A percentile compares a stretch with the other conserved stretches of the same genome.
These are phyloP conservation scores for Dryas alaskensis DNA, from an alignment of 306 rosid species.

Conservation along the genomic window DNA sequence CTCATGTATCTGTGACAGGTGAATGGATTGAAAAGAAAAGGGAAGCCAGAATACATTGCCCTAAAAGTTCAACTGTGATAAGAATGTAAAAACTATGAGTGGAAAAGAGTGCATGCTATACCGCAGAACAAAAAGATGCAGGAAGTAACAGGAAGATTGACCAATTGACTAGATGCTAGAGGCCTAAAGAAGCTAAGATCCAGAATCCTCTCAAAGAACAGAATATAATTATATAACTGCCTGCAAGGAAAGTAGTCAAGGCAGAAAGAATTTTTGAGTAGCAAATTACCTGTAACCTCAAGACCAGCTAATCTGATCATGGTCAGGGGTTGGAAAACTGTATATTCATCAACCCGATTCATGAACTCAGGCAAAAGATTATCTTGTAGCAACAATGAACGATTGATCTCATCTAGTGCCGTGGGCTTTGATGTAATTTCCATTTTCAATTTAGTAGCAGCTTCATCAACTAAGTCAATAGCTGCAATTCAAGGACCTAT, in stretches of 20 bases:
- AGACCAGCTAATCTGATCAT: slow-evolving; percentile 74
- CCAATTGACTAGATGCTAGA: background rate
- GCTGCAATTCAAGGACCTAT: slow-evolving; percentile 52
- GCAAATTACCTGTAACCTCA: slow-evolving; percentile 64
- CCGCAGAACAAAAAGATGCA: background rate
- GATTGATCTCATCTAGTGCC: slow-evolving; percentile 93
- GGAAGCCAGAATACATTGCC: background rate
- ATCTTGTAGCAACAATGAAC: slow-evolving; percentile 88
- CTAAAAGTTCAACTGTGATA: slow-evolving; percentile 51
- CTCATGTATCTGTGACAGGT: background rate
- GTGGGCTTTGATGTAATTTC: slow-evolving; percentile 97
- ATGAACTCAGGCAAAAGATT: slow-evolving; percentile 87
- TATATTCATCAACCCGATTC: slow-evolving; percentile 95
- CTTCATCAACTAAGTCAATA: slow-evolving; percentile 97
- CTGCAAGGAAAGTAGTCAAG: background rate
- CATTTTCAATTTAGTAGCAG: slow-evolving; percentile 98
- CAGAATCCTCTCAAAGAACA: background rate
- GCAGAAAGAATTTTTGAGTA: background rate
- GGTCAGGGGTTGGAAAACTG: slow-evolving; percentile 92
- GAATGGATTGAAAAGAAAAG: background rate
- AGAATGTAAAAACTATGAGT: background rate
- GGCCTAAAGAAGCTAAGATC: background rate
- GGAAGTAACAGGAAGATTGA: background rate
- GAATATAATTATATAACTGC: background rate
- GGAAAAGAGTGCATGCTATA: background rate